Evolutionary conservation across 1,284 basidiomycete species (phyloP), one percentile per base, ranked within the genome.

Genomic region (Apiotrichum sp.): DNA sequence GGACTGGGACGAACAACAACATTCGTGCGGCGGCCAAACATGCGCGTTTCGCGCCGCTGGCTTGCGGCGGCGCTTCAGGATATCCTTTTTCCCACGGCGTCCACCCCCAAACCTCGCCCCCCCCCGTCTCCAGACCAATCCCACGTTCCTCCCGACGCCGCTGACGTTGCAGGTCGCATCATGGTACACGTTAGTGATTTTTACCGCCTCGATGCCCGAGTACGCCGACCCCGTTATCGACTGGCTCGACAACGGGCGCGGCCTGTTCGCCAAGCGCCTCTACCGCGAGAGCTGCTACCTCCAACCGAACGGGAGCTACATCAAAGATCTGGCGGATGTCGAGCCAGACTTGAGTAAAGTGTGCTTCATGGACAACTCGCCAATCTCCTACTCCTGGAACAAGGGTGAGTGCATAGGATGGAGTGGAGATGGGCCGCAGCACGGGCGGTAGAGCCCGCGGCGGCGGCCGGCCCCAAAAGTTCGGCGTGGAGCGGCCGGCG

Each of bases 211-310:
- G 6, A 92, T 99, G 86, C 89, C 93, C 69, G 95, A 98, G 76
- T 99, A 99, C 74, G 95, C 95, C 56, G 95, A 99, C 78, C 95
- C 96, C 0, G 95, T 99, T 33, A 98, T 99, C 66, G 96, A 99
- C 77, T 99, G 96, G 95, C 79, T 99, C 57, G 95, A 99, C 72
- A 91, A 88, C 57, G 95, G 95, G 3, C 82, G 91, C 47, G 91
- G 90, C 7, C 87, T 98, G 56, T 84, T 99, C 44, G 83, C 82
- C 0, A 87, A 87, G 60, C 84, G 93, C 40, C 81, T 98, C 59
- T 99, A 98, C 75, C 84, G 95, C 58, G 92, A 98, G 78, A 89
- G 89, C 52, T 98, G 95, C 77, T 91, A 88, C 42, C 86, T 92
- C 60, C 82, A 93, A 46, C 84, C 87, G 9, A 92, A 92, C 70